Base-by-base conservation (phyloP, 1,139 yeast species). In the Candida tetrigidarum region DNA sequence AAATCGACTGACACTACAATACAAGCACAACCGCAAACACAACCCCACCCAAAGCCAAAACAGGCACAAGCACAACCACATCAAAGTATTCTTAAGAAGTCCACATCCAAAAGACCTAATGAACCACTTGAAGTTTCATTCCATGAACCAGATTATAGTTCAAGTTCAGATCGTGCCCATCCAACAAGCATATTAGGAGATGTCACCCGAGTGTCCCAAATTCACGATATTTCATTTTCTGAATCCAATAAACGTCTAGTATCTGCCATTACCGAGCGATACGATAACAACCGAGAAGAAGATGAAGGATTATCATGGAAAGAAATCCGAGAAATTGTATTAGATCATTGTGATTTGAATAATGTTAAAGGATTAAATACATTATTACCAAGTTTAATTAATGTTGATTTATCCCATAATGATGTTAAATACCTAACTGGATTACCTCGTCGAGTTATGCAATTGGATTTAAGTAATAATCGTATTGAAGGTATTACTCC, bases 201-300 rank as follows among this genome's bases (percentile, higher is more conserved):
- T 49, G 67, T 74, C 0, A 76, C 81, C 0, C 65, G 65, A 37
- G 54, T 69, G 1, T 74, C 80, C 1, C 77, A 74, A 39, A 46
- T 74, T 7, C 70, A 66, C n/a, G 74, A 79, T 34, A 50, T 77
- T 3, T 73, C 83, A 1, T 81, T 80, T 54, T 69, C 83, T 1
- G 76, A 75, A 50, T 69, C 80, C 0, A 74, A 74, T 48, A 69
- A 63, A 46, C 61, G 59, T 12, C 56, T 81, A 37, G 80, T 79
- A 5, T 65, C 80, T 2, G 66, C 76, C 1, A 68, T 81, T n/a
- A 78, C 79, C 1, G 78, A 76, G 40, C 57, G 63, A 2, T 61
- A 76, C 5, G 18, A 28, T 28, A 61, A 57, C 9, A 49, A 57
- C 8, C 48, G 56, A 7, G 49, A 56, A 8, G 58, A 59, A 26